Base-by-base conservation (phyloP, 495 filamentous ascomycete species). In the Stereocaulon alpinum region DNA sequence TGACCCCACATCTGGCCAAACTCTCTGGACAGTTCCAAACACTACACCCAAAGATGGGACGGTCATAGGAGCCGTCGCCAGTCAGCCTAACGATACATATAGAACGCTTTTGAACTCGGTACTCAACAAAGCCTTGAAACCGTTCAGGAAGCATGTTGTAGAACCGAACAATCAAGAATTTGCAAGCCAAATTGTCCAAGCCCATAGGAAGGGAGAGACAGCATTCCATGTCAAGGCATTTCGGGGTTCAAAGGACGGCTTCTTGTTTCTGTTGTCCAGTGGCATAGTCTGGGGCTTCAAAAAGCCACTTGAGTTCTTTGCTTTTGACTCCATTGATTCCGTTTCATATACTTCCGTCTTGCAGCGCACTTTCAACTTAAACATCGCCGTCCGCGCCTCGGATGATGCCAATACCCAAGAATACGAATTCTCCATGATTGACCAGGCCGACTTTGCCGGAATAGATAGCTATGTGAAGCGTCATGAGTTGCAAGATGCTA, bases 251-350 rank as follows among this genome's bases (percentile, higher is more conserved):
- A 98, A 98, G 79, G 93, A 98, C 70, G 86, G 93, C 12, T 98
- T 85, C 61, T 77, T 98, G 12, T 97, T 95, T 72, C 86, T 97
- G 68, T 76, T 96, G 7, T 81, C 86, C 44, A 84, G 78, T 22
- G 93, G 93, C 2, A 92, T 98, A 48, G 69, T 98, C 32, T 98
- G 87, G 77, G 91, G 83, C 1, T 97, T 95, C 80, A 96, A 96
- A 71, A 98, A 98, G 67, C 93, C 93, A 0, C 74, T 98, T 27
- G 66, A 89, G 17, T 96, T 89, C 75, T 84, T 97, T 61, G 83
- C 89, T 3, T 86, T 94, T 48, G 82, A 86, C 47, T 74, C 77
- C 42, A 86, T 97, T 54, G 83, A 84, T 3, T 87, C 87, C 11
- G 79, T 96, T 15, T 91, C 86, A 53, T 97, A 96, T 68, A 95